These are phyloP conservation scores for Geranomyces michiganensis DNA, from an alignment of 192 early-diverging fungal species.

Conservation along the genomic window DNA sequence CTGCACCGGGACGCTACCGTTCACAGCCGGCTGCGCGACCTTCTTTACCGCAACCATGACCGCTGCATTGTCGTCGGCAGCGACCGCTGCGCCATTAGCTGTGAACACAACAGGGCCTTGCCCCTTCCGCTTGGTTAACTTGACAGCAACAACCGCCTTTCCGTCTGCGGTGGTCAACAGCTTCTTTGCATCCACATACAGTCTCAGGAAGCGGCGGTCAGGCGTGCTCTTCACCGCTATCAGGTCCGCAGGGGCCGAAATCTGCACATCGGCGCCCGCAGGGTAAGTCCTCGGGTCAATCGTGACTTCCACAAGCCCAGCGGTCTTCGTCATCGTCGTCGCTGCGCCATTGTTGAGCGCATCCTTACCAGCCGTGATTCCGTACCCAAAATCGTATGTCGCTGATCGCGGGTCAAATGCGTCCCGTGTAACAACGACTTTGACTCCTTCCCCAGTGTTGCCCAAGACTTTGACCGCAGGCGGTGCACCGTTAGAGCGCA, in stretches of 20 bases:
- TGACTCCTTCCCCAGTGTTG: constrained; percentile 30
- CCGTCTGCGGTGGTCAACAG: neutral
- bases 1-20: neutral
- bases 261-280: constrained; percentile 24
- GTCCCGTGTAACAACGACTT: constrained; percentile 28
- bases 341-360: neutral
- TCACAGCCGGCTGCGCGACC: neutral
- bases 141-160: constrained; percentile 3
- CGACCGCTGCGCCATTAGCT: neutral
- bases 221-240: constrained; percentile 2
- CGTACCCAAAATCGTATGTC: constrained; percentile 23
- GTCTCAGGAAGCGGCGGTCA: constrained; percentile 1
- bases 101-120: constrained; percentile 6
- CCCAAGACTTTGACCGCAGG: constrained; percentile 24
- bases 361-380: neutral
- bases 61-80: neutral
- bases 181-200: constrained; percentile 2
- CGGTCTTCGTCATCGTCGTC: neutral
- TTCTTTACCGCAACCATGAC: constrained; percentile 14
- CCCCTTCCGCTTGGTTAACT: constrained; percentile 15
- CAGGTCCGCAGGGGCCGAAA: neutral
- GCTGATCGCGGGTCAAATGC: constrained; percentile 29
- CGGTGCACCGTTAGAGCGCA: constrained; percentile 28
- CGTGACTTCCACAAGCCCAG: constrained; percentile 33
- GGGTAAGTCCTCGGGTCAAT: constrained; percentile 32